A percentile compares a stretch with the other conserved stretches of the same genome.
phyloP scores from a whole-genome alignment of 257 asterid species.

The Perilla frutescens region DNA sequence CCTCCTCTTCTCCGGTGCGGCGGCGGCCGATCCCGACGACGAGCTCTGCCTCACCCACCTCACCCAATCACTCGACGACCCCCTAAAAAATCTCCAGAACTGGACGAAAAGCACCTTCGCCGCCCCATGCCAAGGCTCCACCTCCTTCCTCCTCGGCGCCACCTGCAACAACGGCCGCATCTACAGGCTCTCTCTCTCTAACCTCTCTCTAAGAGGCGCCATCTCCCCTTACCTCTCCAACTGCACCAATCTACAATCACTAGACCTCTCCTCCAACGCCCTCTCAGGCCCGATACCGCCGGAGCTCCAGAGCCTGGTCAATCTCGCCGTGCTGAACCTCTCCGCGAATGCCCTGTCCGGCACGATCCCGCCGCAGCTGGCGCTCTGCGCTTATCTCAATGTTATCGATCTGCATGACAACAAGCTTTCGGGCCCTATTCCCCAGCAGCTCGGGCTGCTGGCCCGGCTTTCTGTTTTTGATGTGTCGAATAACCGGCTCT shows the following conservation, averaged over 20 bases:
- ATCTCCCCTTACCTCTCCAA: conserved; percentile 79
- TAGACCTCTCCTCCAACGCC: conserved; percentile 80
- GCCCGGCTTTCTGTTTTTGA: not conserved
- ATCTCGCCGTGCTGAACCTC: conserved; percentile 77
- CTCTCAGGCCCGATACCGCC: conserved; percentile 72
- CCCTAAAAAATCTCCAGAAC: conserved; percentile 57
- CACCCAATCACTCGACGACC: conserved; percentile 66
- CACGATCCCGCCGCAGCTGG: conserved; percentile 62
- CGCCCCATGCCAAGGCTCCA: conserved; percentile 55
- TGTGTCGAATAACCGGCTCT: not conserved
- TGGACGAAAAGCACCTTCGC: conserved; percentile 67
- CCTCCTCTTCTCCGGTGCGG: conserved; percentile 37
- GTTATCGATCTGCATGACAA: conserved; percentile 80
- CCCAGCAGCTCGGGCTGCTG: conserved; percentile 25
- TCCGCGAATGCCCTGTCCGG: conserved; percentile 68
- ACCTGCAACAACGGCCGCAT: conserved; percentile 90
- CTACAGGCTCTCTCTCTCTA: conserved; percentile 69
- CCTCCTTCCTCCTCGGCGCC: conserved; percentile 62
- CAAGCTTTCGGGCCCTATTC: conserved; percentile 33
- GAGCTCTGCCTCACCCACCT: conserved; percentile 64
- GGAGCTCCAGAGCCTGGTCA: conserved; percentile 65
- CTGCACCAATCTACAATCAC: conserved; percentile 80
- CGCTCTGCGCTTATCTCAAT: conserved; percentile 61
- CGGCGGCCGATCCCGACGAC: conserved; percentile 79
- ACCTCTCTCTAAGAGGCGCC: conserved; percentile 62